Evolutionary conservation across 306 rosid genomes (phyloP), one percentile per base, ranked within the genome.

Genomic region (Ceratonia siliqua): DNA sequence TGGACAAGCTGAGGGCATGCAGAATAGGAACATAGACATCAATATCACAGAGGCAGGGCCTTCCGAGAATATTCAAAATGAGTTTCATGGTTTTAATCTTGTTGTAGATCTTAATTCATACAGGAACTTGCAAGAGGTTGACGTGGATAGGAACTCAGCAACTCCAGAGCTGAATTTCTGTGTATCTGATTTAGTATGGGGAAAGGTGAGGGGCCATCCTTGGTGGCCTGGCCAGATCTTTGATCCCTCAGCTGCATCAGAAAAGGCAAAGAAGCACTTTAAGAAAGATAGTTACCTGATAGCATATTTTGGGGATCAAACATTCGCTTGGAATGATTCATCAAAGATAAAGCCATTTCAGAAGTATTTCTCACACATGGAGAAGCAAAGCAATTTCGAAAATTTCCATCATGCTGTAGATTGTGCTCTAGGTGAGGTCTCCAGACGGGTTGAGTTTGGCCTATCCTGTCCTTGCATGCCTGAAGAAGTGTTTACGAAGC

Each of bases 171-270:
- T 21, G 12, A 82, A 80, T 67, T 85, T 77, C 15, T 17, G 62
- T 58, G 78, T 49, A 15, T 80, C 85, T 22, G 97, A 93, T 80
- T 78, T 93, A 59, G 92, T 91, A 36, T 91, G 98, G 98, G 96
- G 93, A 66, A 93, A 88, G 82, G 91, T 91, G 49, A 86, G 82
- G 68, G 89, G 96, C 35, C 91, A 89, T 86, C 98, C 97, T 32
- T 93, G 98, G 98, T 93, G 98, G 98, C 98, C 98, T 33, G 98
- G 96, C 55, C 97, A 88, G 87, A 88, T 93, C 24, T 85, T 79
- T 79, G 92, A 91, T 81, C 85, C 91, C 14, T 85, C 86, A 0
- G 63, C 77, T 74, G 81, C 94, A 50, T 87, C 98, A 28, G 76
- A 70, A 39, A 82, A 79, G 77, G 98, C 92, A 43, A 91, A 82